Percentiles rank a stretch among this genome's conserved stretches.
phyloP scores from a whole-genome alignment of 352 stramenopile genomes.

The Pythium phragmiticola region DNA sequence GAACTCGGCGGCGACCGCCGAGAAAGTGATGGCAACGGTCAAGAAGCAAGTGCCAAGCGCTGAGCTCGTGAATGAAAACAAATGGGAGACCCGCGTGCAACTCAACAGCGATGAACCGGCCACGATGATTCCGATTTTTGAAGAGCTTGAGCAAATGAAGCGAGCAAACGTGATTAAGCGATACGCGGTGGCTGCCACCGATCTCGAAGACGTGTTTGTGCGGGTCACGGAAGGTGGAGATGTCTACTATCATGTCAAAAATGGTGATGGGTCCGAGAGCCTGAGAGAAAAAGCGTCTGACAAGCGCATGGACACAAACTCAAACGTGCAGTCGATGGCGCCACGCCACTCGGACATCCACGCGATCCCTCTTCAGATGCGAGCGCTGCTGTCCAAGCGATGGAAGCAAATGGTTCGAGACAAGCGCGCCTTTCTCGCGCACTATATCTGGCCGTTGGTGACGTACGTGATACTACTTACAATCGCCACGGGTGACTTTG shows the following conservation, averaged over 20 bases:
- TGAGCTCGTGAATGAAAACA: conserved; percentile 67
- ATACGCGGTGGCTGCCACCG: conserved; percentile 97
- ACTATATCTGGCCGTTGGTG: conserved; percentile 71
- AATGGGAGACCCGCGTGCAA: conserved; percentile 92
- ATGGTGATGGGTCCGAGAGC: conserved; percentile 28
- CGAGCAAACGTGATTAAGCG: conserved; percentile 66
- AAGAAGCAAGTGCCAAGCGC: conserved; percentile 82
- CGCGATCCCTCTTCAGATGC: conserved; percentile 42
- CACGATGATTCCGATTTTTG: conserved; percentile 92
- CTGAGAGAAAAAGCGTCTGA: conserved; percentile 17
- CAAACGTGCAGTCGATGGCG: conserved; percentile 2
- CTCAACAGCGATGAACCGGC: conserved; percentile 89
- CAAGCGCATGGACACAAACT: conserved; percentile 1
- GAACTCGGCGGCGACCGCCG: conserved; percentile 16
- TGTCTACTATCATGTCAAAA: conserved; percentile 71
- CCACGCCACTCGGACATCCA: conserved; percentile 20
- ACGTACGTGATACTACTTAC: conserved; percentile 59
- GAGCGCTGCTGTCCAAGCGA: conserved; percentile 54
- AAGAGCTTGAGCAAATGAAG: conserved; percentile 77
- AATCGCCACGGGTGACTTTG: conserved; percentile 35
- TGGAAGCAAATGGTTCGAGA: conserved; percentile 54
- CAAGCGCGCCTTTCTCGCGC: conserved; percentile 57
- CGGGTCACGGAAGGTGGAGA: conserved; percentile 86
- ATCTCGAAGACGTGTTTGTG: conserved; percentile 99
- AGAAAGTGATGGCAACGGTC: conserved; percentile 49